A percentile compares a stretch with the other conserved stretches of the same genome.
Evolutionary conservation across 257 asterid genomes (phyloP).

Genomic region (Solanum sejunctum): DNA sequence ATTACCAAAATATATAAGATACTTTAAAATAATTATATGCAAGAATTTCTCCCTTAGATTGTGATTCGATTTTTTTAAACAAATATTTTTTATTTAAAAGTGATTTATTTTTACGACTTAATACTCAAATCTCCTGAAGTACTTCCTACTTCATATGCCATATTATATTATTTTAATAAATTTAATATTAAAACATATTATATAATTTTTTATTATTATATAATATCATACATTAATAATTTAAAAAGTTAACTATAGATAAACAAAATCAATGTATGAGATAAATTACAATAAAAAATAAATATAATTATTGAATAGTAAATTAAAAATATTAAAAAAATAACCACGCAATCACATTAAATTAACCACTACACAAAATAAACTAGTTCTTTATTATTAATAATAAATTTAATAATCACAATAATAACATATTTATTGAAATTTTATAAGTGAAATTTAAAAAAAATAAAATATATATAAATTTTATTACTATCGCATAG

Average conservation of each 20-base stretch:
- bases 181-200: not conserved
- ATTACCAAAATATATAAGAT: no score
- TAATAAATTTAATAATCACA: not conserved
- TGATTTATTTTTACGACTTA: not conserved
- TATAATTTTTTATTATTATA: not conserved
- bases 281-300: not conserved
- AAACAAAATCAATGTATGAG: not conserved
- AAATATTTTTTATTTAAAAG: not conserved
- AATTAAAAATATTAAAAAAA: not conserved
- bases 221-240: not conserved
- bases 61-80: not conserved
- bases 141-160: no score
- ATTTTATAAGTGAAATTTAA: no score
- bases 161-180: not conserved
- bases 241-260: not conserved
- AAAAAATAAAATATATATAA: no score
- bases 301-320: not conserved
- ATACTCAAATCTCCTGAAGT: not conserved
- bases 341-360: not conserved
- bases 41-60: no score
- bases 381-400: fast-evolving
- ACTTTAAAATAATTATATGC: no score
- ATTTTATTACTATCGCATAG: no score
- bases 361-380: not conserved
- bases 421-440: no score